Evolutionary conservation across 73 alveolate species (phyloP), one percentile per base, ranked within the genome.

Genomic region (Paramecium primaurelia): DNA sequence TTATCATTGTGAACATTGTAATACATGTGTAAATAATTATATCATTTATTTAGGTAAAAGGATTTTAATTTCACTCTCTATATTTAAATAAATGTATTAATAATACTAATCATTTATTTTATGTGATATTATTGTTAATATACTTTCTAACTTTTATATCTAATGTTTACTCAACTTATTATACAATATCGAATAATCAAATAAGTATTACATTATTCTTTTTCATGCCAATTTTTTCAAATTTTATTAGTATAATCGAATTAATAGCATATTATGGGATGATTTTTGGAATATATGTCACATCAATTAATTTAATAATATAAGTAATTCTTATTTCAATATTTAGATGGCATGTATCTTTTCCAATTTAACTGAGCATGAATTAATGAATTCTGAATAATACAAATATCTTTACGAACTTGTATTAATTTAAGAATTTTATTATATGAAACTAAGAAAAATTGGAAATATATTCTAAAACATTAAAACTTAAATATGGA

Each of bases 31-130:
- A 40, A 37, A 32, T 18, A 34, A 75, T 34, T 34, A 4, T 34
- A 20, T 40, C 2, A 75, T 75, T 75, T 10, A 75, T 11, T 14
- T 75, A 54, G 69, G 88, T 75, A 5, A 30, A 22, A 32, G 88
- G 88, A 37, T 75, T 75, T 75, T 54, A 75, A 18, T 75, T 75
- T 75, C 88, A 75, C 16, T 75, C 88, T 34, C 14, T 32, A 9
- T 34, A 32, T n/a, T 20, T 75, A 14, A 34, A 75, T 20, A 75
- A 75, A 75, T 75, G 88, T 10, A 75, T 75, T 16, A 75, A 75
- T 10, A 40, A 40, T n/a, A 75, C 68, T 14, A 75, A 75, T 37
- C 88, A 75, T 37, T 75, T 75, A 10, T 75, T 75, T 37, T 75
- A 75, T 40, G 58, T 75, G 14, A 4, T 75, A 25, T 75, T 75